These are phyloP conservation scores for Dacryopinax primogenitus DNA, from an alignment of 768 basidiomycete species.

Conservation along the genomic window DNA sequence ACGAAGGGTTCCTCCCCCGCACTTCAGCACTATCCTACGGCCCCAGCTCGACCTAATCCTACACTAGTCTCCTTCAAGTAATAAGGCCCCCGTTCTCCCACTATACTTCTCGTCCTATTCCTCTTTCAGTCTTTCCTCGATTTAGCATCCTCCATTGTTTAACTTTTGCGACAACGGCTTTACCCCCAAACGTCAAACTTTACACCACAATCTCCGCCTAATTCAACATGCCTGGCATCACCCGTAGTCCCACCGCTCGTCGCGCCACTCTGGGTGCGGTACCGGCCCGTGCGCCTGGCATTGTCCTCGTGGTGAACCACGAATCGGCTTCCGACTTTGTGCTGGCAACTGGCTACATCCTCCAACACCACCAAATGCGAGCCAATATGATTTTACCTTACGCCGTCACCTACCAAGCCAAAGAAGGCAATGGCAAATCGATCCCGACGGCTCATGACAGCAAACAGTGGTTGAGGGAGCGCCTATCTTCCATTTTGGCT, in stretches of 20 bases:
- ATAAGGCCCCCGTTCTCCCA: too few species aligned
- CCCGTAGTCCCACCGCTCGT: not conserved
- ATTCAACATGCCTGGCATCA: not conserved
- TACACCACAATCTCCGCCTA: not conserved
- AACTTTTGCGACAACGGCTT: not conserved
- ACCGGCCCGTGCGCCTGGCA: not conserved
- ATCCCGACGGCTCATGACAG: not conserved
- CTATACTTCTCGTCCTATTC: too few species aligned
- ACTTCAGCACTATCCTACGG: not conserved
- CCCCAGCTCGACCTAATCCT: slow-evolving; percentile 5
- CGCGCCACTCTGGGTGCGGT: slow-evolving; percentile 5
- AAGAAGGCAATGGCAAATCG: not conserved
- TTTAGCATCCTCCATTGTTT: too few species aligned
- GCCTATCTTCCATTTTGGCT: not conserved
- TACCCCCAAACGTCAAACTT: not conserved
- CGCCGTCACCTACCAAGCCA: not conserved
- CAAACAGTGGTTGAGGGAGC: not conserved
- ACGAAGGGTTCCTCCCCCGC: not conserved
- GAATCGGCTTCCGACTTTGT: not conserved
- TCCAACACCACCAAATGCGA: not conserved
- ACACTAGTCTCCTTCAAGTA: not conserved
- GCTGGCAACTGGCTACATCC: not conserved
- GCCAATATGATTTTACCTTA: not conserved
- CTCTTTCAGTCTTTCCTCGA: too few species aligned
- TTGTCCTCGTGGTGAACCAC: not conserved